Base-by-base conservation (phyloP, 1,284 basidiomycete genomes). In the Sporisorium iseilematis-ciliati region DNA sequence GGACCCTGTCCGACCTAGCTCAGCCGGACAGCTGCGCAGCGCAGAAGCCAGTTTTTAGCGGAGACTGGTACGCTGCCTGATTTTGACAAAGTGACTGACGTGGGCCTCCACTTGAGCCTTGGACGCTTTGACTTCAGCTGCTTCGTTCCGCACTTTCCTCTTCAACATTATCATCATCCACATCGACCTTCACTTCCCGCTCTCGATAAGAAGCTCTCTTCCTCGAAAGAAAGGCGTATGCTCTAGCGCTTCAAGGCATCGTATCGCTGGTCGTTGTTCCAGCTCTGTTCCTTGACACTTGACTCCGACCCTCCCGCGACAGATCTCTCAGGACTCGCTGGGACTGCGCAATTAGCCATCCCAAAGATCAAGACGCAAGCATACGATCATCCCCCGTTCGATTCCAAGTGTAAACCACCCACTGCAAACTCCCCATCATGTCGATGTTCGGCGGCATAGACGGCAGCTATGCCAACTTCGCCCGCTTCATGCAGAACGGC, bases 401-500 rank as follows among this genome's bases (percentile, higher is more conserved):
- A 38, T n/a, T 14, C n/a, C 33, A 25, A 3, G 16, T 16, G n/a
- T 35, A 21, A 1, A 23, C 38, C 25, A 4, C 25, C 16, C 25
- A 18, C 10, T 29, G 1, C n/a, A 12, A n/a, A 35, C 14, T 12
- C 31, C 35, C 55, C 26, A 12, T 2, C 20, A 73, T 67, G 63
- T 67, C 65, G 42, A 73, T 62, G 67, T 75, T 75, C 41, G 66
- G 66, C 18, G 72, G 66, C 35, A 42, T 67, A 6, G 65, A 75
- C 25, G 65, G 64, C 54, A 65, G 73, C 45, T 68, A 65, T 40
- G 63, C 57, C 58, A 41, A 38, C 35, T 38, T 38, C 12, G 16
- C 12, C 16, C 75, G 72, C 38, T 70, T 79, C 52, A 73, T 81
- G 73, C 70, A 70, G 45, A 68, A 62, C 38, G 75, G 69, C 53